phyloP scores from a whole-genome alignment of 768 basidiomycete species.

The Cystobasidium tubakii region DNA sequence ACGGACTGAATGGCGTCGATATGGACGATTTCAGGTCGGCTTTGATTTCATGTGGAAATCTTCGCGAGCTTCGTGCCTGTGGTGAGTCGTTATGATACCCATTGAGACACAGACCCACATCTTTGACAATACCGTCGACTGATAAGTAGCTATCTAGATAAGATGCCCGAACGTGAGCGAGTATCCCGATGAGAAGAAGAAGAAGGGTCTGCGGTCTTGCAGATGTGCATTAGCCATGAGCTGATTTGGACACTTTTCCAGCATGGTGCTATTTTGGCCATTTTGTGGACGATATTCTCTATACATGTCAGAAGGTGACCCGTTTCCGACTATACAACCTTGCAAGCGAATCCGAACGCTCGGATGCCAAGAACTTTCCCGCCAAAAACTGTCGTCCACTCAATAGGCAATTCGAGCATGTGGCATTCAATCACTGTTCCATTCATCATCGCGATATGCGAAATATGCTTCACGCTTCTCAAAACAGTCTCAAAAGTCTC shows the following conservation, averaged over 20 bases:
- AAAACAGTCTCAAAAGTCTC: neutral
- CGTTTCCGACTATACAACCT: neutral
- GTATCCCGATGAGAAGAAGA: too few species aligned
- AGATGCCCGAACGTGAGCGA: neutral
- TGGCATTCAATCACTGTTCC: conserved; percentile 5
- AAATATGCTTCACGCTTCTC: neutral
- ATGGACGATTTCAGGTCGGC: conserved; percentile 1
- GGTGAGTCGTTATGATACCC: conserved; percentile 6
- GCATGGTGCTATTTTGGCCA: conserved; percentile 2
- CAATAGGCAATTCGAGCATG: neutral
- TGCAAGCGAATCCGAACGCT: neutral
- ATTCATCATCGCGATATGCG: neutral
- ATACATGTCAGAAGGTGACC: neutral
- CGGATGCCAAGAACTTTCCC: neutral
- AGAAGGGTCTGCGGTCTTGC: too few species aligned
- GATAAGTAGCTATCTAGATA: neutral
- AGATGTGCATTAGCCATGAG: too few species aligned
- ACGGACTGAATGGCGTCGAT: conserved; percentile 20
- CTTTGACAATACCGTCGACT: too few species aligned
- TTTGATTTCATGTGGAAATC: neutral
- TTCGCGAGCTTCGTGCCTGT: neutral
- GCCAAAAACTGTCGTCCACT: neutral
- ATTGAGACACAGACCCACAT: neutral
- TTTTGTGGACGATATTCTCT: conserved; percentile 1
- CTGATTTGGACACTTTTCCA: neutral